Base-by-base conservation (phyloP, 2,329 filamentous ascomycete species). In the Pyricularia grisea region DNA sequence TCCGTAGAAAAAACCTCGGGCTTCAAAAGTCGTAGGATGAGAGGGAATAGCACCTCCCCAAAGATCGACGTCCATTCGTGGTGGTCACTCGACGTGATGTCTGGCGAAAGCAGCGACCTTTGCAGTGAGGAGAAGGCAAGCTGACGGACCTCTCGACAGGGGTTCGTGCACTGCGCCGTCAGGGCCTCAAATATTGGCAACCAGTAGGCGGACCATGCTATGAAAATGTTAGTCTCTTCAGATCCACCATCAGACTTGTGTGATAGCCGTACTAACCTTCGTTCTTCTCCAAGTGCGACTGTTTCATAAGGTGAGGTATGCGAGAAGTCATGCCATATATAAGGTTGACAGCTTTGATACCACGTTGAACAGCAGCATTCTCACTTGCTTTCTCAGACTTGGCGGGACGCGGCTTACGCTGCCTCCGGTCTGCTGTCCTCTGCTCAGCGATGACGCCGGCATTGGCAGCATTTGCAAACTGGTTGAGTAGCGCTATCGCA, bases 141-240 rank as follows among this genome's bases (percentile, higher is more conserved):
- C 74, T 97, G 92, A 3, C 95, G 89, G 70, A 99, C 92, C 74
- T 97, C 94, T 68, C 94, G 91, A 76, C 93, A 97, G 0, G 94
- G 93, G 76, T 98, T 99, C 68, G 92, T 92, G 79, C 94, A 97
- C 79, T 99, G 95, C 4, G 88, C 88, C 3, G 92, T 95, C 23
- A 99, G 82, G 6, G 93, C 92, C 73, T 93, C 88, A 79, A 99
- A 95, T 30, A 99, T 93, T 1, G 94, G 95, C 17, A 94, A 90
- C 95, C 95, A 99, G 78, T 99, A 99, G 10, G 95, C 93, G 67
- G 93, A 93, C 95, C 95, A 99, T 17, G 95, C 95, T 92, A 36
- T 67, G 17, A 28, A 31, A 30, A 60, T 73, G 72, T 77, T 70
- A 79, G 77, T 70, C 61, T 64, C 33, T 64, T 68, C 20, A 7